Evolutionary conservation across 129 eudicot species (phyloP), one percentile per base, ranked within the genome.

Genomic region (Heracleum sosnowskyi): DNA sequence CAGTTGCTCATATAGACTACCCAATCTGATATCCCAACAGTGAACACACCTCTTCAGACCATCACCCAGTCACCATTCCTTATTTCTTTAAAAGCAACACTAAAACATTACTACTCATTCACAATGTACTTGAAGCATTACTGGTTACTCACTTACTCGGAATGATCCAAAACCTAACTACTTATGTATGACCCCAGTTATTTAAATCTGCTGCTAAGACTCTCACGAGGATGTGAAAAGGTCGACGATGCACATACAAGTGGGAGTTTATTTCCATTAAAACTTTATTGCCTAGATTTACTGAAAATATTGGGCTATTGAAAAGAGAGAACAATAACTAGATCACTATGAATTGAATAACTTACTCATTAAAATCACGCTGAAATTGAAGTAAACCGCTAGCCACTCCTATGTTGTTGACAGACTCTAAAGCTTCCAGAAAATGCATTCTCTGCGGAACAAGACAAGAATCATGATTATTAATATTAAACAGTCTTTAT

Each of bases 351-450:
- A 49, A 49, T 33, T 12, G 26, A 42, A 69, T 16, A 66, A 83
- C 97, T 89, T 94, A 94, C 98, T 91, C 98, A 29, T 85, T 88
- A 76, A 94, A 94, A 51, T 94, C 98, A 31, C 96, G 97, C 75
- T 83, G 89, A 1, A 68, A 20, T 64, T 86, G 91, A 80, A 89
- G 88, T 37, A 83, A 75, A 60, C 81, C 82, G 69, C 77, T 60
- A 55, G 82, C 87, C 86, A 84, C 66, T 63, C 85, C 93, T 83
- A 94, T 83, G 63, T 87, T 87, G 78, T 81, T 81, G 77, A 91
- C 78, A 44, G 97, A 90, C 84, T 91, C 98, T 51, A 90, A 69
- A 35, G 93, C 82, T 80, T 88, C 97, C 83, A 94, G 78, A 81
- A 90, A 82, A 42, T 88, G 88, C 90, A 94, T 91, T 82, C 97